phyloP scores from a whole-genome alignment of 192 early-diverging fungal species.

The Pilaira anomala region DNA sequence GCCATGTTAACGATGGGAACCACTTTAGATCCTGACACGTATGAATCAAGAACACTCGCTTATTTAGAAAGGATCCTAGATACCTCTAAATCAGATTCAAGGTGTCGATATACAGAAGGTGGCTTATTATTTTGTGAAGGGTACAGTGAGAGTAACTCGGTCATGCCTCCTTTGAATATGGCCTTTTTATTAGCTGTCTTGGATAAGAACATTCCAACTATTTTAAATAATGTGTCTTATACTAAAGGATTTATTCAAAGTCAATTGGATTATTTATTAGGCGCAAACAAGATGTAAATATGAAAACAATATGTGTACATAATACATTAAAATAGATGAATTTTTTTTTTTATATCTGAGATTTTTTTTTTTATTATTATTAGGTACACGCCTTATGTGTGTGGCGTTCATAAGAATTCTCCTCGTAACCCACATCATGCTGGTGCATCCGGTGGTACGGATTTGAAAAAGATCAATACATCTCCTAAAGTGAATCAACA shows the following conservation, averaged over 20 bases:
- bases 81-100: conserved; percentile 5
- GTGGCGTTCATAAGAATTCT: conserved; percentile 56
- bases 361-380: too few relatives aligned
- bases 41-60: conserved; percentile 30
- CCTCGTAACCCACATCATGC: conserved; percentile 58
- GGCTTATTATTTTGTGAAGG: conserved; percentile 41
- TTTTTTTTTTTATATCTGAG: too few relatives aligned
- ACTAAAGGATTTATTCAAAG: conserved; percentile 15
- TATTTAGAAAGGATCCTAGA: conserved; percentile 38
- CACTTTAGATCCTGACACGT: conserved; percentile 33
- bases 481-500: conserved; percentile 35
- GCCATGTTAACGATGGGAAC: conserved; percentile 46
- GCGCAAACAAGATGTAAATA: conserved; percentile 45
- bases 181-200: conserved; percentile 30
- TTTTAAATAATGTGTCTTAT: conserved; percentile 17
- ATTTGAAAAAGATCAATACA: conserved; percentile 34
- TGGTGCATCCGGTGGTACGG: conserved; percentile 49
- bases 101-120: conserved; percentile 42
- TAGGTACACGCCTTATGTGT: conserved; percentile 47
- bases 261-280: conserved; percentile 55
- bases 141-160: conserved; percentile 28
- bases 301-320: too few relatives aligned
- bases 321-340: too few relatives aligned
- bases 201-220: conserved; percentile 2
- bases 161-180: conserved; percentile 33